Conservation (phyloP, 345 rosid genomes). For the Noccaea caerulescens region DNA sequence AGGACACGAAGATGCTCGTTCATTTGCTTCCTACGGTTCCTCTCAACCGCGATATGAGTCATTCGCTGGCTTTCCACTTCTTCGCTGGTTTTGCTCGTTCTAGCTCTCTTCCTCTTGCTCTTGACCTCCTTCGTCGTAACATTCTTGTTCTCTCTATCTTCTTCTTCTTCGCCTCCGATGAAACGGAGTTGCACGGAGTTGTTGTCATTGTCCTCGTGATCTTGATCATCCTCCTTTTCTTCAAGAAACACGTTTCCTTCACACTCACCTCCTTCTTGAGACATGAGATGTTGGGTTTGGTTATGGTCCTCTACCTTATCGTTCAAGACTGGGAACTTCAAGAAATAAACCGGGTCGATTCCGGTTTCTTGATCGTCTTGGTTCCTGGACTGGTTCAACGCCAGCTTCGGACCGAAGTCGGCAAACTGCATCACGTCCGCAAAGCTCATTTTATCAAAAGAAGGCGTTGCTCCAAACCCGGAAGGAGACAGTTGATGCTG, state of each 20-base stretch:
- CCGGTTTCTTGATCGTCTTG: conserved; percentile 67
- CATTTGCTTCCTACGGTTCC: conserved; percentile 94
- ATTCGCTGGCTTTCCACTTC: conserved; percentile 93
- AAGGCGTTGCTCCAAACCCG: conserved; percentile 50
- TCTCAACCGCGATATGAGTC: conserved; percentile 94
- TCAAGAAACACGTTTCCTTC: conserved; percentile 47
- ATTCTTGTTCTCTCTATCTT: conserved; percentile 36
- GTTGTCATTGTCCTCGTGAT: conserved; percentile 40
- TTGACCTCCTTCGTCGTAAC: conserved; percentile 49
- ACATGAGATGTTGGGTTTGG: conserved; percentile 38
- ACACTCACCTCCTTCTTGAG: conserved; percentile 45
- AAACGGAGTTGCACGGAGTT: conserved; percentile 60
- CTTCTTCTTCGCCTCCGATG: conserved; percentile 41
- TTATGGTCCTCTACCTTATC: conserved; percentile 51
- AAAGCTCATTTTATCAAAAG: conserved; percentile 73
- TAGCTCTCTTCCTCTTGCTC: conserved; percentile 79
- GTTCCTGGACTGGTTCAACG: conserved; percentile 62
- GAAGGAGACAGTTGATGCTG: conserved; percentile 53
- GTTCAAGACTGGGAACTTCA: conserved; percentile 83
- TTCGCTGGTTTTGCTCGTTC: conserved; percentile 76
- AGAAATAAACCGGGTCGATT: conserved; percentile 81
- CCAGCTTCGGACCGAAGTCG: conserved; percentile 79
- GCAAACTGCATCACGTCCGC: conserved; percentile 93
- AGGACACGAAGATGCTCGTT: conserved; percentile 91
- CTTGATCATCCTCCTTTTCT: conserved; percentile 32